A percentile compares a stretch with the other conserved stretches of the same genome.
Conservation (phyloP, 2,329 filamentous ascomycete species). For the Alternaria gaisen region DNA sequence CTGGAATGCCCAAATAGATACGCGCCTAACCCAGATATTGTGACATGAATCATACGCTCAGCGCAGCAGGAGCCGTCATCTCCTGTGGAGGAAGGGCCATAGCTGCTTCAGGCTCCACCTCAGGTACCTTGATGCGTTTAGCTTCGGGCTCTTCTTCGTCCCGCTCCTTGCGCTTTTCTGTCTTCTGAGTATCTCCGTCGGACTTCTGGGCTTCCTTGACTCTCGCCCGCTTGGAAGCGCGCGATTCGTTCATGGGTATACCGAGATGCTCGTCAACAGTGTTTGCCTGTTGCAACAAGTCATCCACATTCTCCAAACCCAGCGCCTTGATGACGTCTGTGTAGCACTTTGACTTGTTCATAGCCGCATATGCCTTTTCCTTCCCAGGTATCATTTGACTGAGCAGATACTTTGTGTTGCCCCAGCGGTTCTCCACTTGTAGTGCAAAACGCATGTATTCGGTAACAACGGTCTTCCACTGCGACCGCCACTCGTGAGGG, state of each 20-base stretch:
- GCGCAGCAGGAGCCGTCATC: conserved; percentile 22
- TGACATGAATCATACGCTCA: conserved; percentile 26
- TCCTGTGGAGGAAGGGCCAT: conserved; percentile 26
- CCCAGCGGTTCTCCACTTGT: conserved; percentile 83
- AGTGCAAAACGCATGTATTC: conserved; percentile 78
- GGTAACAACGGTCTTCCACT: conserved; percentile 80
- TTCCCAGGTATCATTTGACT: conserved; percentile 87
- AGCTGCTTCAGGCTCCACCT: conserved; percentile 16
- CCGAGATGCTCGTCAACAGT: conserved; percentile 71
- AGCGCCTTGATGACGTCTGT: conserved; percentile 71
- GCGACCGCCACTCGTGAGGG: conserved; percentile 57
- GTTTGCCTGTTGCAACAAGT: conserved; percentile 70
- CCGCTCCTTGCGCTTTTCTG: conserved; percentile 29
- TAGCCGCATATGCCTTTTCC: conserved; percentile 66
- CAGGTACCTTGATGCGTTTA: conserved; percentile 42
- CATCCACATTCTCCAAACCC: conserved; percentile 69
- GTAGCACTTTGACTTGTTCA: conserved; percentile 76
- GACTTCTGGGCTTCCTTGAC: conserved; percentile 37
- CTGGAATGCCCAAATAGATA: conserved; percentile 18
- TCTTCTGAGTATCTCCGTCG: conserved; percentile 23
- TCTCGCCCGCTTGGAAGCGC: conserved; percentile 57
- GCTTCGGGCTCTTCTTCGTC: conserved; percentile 27
- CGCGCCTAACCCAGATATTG: not conserved
- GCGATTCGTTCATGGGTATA: conserved; percentile 63
- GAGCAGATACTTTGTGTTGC: conserved; percentile 93